Conservation (phyloP, 164 flowering plant species). For the Nelumbo lutea region DNA sequence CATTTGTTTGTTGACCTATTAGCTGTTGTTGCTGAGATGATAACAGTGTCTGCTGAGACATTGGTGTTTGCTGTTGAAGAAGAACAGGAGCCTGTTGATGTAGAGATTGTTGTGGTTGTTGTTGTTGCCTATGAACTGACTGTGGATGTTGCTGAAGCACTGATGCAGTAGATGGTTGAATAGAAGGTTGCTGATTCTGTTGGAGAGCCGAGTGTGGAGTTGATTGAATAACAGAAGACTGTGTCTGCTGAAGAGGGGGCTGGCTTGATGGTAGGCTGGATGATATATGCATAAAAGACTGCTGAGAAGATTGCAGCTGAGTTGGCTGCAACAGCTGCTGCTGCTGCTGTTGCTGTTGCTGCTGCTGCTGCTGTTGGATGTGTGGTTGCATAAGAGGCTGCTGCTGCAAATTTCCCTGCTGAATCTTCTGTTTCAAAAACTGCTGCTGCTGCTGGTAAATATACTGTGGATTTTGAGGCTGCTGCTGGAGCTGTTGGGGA, state of each 20-base stretch:
- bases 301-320: conserved; percentile 67
- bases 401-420: conserved; percentile 44
- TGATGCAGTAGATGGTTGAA: conserved; percentile 50
- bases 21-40: conserved; percentile 53
- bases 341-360: conserved; percentile 29
- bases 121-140: conserved; percentile 58
- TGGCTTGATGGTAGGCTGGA: conserved; percentile 32
- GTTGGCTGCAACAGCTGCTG: conserved; percentile 46
- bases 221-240: conserved; percentile 52
- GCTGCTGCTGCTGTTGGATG: conserved; percentile 48
- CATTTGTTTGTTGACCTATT: conserved; percentile 51
- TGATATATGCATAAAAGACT: conserved; percentile 49
- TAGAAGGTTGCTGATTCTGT: conserved; percentile 61
- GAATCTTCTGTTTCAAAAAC: conserved; percentile 38
- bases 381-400: conserved; percentile 50
- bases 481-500: conserved; percentile 48
- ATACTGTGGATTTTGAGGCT: conserved; percentile 42
- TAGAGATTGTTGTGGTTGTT: conserved; percentile 36
- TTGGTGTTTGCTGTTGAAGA: conserved; percentile 61
- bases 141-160: conserved; percentile 68
- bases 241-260: conserved; percentile 35
- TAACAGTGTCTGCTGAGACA: conserved; percentile 44
- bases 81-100: conserved; percentile 43
- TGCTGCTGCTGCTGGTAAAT: conserved; percentile 52
- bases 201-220: conserved; percentile 41